Evolutionary conservation across 345 rosid species (phyloP).

Genomic region (Camelina hispida): DNA sequence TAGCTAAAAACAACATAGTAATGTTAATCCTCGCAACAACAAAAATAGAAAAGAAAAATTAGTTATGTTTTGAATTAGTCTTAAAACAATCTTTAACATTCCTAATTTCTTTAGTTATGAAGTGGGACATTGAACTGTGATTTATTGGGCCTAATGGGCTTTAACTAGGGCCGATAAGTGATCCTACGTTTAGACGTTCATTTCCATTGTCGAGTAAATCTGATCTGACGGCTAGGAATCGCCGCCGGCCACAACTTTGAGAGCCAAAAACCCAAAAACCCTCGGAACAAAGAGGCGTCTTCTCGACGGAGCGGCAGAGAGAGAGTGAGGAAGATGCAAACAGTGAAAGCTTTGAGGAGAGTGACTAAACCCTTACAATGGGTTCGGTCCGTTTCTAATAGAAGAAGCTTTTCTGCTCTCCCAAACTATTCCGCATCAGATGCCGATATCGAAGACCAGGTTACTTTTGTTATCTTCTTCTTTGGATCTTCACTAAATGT

Average conservation of each 20-base stretch:
- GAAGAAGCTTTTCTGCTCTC: slow-evolving; percentile 66
- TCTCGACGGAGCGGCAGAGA: slow-evolving; percentile 11
- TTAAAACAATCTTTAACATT: no score
- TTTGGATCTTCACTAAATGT: slow-evolving; percentile 13
- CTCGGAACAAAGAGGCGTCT: slow-evolving; percentile 25
- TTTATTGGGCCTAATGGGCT: slow-evolving; percentile 42
- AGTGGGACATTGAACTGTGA: neutral
- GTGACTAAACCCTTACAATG: slow-evolving; percentile 46
- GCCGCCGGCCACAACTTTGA: slow-evolving; percentile 34
- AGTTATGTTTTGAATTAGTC: no score
- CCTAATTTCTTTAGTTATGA: no score
- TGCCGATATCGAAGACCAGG: slow-evolving; percentile 71
- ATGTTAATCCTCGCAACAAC: no score
- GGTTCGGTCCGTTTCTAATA: slow-evolving; percentile 45
- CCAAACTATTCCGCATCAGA: slow-evolving; percentile 54
- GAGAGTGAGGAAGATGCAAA: slow-evolving; percentile 53
- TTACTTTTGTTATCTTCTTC: slow-evolving; percentile 1
- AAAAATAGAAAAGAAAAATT: no score
- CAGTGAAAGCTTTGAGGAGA: slow-evolving; percentile 53
- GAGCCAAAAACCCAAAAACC: slow-evolving; percentile 46
- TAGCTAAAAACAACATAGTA: no score
- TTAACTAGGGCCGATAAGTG: neutral
- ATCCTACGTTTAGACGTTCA: neutral
- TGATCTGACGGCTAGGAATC: slow-evolving; percentile 43
- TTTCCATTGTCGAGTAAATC: neutral